phyloP scores from a whole-genome alignment of 1,139 yeast species.

The Nadsonia commutata region DNA sequence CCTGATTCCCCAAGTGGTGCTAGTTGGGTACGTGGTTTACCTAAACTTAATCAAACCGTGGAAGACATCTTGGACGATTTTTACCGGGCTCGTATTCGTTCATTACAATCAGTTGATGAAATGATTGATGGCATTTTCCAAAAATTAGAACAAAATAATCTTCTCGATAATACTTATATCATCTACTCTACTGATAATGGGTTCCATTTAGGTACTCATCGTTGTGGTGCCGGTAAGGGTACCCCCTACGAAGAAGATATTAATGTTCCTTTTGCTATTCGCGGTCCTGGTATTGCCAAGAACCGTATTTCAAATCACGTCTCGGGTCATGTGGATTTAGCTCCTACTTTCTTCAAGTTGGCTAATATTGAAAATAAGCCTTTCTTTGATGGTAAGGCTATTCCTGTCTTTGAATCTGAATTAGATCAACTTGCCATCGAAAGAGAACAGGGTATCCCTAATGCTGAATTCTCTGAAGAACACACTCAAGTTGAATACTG shows the following conservation, averaged over 20 bases:
- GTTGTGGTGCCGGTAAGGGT: conserved; percentile 5
- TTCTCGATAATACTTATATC: conserved; percentile 5
- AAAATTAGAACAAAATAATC: conserved; percentile 1
- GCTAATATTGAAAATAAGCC: neutral
- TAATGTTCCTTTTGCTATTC: conserved; percentile 5
- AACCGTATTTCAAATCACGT: neutral
- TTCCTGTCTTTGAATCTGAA: neutral
- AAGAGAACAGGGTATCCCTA: neutral
- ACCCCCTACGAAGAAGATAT: conserved; percentile 6
- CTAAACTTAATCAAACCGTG: neutral
- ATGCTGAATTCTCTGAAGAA: neutral
- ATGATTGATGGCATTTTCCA: conserved; percentile 2
- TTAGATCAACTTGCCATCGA: neutral
- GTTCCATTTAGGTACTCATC: conserved; percentile 6
- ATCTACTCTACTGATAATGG: conserved; percentile 7
- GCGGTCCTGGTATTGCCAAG: conserved; percentile 7
- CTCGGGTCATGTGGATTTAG: neutral
- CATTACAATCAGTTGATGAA: conserved; percentile 6
- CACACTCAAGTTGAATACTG: neutral
- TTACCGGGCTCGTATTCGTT: conserved; percentile 5
- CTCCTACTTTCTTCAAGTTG: neutral
- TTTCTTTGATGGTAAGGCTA: neutral
- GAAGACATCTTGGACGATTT: conserved; percentile 1
- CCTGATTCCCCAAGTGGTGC: conserved; percentile 5
- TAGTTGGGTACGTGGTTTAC: neutral